Evolutionary conservation across 768 basidiomycete genomes (phyloP).

Genomic region (Termitomyces sp.): DNA sequence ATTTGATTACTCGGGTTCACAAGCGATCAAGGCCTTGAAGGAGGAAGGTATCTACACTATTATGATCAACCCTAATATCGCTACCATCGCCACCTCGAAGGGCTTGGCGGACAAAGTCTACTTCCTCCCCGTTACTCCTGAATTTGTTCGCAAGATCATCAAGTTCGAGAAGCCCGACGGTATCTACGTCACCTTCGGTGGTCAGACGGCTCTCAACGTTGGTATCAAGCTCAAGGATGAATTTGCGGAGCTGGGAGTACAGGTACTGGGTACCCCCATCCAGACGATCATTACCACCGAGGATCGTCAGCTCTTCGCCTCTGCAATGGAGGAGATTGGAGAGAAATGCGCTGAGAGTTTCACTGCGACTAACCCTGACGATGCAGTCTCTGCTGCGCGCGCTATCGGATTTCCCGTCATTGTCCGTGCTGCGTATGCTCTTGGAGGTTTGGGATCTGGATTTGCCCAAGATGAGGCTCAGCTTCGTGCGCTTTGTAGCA

Average conservation of each 20-base stretch:
- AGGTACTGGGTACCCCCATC: slow-evolving; percentile 95
- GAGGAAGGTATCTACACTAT: slow-evolving; percentile 99
- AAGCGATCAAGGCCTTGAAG: slow-evolving; percentile 98
- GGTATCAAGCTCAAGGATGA: slow-evolving; percentile 98
- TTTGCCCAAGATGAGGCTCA: slow-evolving; percentile 96
- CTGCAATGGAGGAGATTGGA: slow-evolving; percentile 93
- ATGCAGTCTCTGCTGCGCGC: slow-evolving; percentile 78
- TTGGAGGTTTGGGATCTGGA: slow-evolving; percentile 93
- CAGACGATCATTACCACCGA: slow-evolving; percentile 97
- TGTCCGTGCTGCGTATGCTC: slow-evolving; percentile 93
- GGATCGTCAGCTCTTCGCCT: slow-evolving; percentile 91
- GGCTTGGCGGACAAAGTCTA: slow-evolving; percentile 99
- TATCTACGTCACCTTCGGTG: slow-evolving; percentile 98
- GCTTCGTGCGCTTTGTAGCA: slow-evolving; percentile 81
- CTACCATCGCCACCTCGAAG: slow-evolving; percentile 96
- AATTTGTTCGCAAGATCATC: slow-evolving; percentile 97
- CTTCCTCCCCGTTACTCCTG: slow-evolving; percentile 97
- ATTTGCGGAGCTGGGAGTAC: slow-evolving; percentile 83
- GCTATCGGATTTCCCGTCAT: slow-evolving; percentile 94
- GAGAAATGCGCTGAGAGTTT: slow-evolving; percentile 91
- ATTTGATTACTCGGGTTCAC: slow-evolving; percentile 99
- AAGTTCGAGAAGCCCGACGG: slow-evolving; percentile 98
- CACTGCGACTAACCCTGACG: slow-evolving; percentile 82
- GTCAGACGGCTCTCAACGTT: slow-evolving; percentile 95
- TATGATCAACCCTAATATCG: slow-evolving; percentile 98